A percentile compares a stretch with the other conserved stretches of the same genome.
These are phyloP conservation scores for Starmerella floricola DNA, from an alignment of 805 yeast genomes.

Conservation along the genomic window DNA sequence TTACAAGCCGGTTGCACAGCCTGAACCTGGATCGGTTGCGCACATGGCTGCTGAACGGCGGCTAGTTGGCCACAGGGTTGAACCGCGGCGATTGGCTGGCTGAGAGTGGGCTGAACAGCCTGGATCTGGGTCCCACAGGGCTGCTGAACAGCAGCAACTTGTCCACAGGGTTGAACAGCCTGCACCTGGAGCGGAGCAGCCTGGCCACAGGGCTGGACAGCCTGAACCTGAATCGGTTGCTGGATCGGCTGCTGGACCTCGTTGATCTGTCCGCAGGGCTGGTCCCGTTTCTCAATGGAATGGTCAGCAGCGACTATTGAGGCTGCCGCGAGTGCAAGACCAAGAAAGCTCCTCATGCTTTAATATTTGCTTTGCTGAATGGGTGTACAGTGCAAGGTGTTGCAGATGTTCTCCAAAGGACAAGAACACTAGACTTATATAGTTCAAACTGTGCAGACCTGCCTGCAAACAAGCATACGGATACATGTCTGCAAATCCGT, in stretches of 20 bases:
- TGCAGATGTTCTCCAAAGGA: too few species aligned
- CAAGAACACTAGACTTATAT: too few species aligned
- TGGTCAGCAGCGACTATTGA: constrained; percentile 2
- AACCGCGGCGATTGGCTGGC: constrained; percentile 7
- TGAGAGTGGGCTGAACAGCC: constrained; percentile 6
- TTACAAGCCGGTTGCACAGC: constrained; percentile 8
- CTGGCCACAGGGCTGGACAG: constrained; percentile 3
- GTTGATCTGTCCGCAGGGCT: not conserved
- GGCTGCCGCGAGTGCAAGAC: constrained; percentile 1
- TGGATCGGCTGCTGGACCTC: constrained; percentile 6
- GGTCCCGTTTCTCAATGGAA: not conserved
- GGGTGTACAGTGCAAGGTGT: too few species aligned
- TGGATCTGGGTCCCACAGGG: constrained; percentile 7
- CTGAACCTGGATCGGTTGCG: constrained; percentile 7
- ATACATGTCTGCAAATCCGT: too few species aligned
- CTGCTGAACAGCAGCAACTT: constrained; percentile 6
- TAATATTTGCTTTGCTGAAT: too few species aligned
- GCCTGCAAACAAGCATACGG: too few species aligned
- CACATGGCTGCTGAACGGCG: constrained; percentile 7
- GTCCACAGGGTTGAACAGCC: constrained; percentile 8
- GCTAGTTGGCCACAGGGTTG: constrained; percentile 7
- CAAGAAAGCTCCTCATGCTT: constrained; percentile 4
- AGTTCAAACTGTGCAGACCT: too few species aligned
- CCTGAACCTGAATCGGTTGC: constrained; percentile 1
- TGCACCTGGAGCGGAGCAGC: constrained; percentile 1